Base-by-base conservation (phyloP, 768 basidiomycete genomes). In the Leccinum obscurum region DNA sequence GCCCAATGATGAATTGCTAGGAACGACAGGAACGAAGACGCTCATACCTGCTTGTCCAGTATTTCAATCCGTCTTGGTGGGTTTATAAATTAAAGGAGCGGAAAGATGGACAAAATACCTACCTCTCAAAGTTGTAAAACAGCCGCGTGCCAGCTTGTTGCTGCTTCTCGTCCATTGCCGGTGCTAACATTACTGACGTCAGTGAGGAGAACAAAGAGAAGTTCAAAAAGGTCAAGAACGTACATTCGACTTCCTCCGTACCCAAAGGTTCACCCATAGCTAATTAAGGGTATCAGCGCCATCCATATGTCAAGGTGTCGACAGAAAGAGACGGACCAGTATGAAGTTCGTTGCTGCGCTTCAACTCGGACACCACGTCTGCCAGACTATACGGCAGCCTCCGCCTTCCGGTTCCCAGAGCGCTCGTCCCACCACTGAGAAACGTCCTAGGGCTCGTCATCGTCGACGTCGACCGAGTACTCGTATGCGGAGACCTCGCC, bases 101-200 rank as follows among this genome's bases (percentile, higher is more conserved):
- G 14, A 35, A 51, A 50, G 8, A 34, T 46, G n/a, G 6, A 15
- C 49, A 14, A 55, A 14, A 51, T 2, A 63, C 76, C 15, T 51
- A 77, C 83, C 68, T 77, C 61, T 83, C 75, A 44, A 84, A 83
- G 14, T 71, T 66, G 60, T 74, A 70, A 64, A 84, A 82, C 6
- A 76, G 62, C 24, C 73, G 76, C 13, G 78, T 78, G 15, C 83
- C 82, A 24, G 76, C 76, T 46, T 66, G 74, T 64, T 83, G 82
- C 30, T 81, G 72, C 50, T 78, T 76, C 59, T 85, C 83, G 61
- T 84, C 81, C 22, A 77, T 70, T 10, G 75, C 72, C 0, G 79
- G 81, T 70, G 63, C 70, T 74, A 9, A 44, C 4, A 56, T 30
- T 20, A 50, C 20, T 15, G 3, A 26, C 4, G 26, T 26, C 26